phyloP scores from a whole-genome alignment of 139 green algal species.

The Asterochloris erici region DNA sequence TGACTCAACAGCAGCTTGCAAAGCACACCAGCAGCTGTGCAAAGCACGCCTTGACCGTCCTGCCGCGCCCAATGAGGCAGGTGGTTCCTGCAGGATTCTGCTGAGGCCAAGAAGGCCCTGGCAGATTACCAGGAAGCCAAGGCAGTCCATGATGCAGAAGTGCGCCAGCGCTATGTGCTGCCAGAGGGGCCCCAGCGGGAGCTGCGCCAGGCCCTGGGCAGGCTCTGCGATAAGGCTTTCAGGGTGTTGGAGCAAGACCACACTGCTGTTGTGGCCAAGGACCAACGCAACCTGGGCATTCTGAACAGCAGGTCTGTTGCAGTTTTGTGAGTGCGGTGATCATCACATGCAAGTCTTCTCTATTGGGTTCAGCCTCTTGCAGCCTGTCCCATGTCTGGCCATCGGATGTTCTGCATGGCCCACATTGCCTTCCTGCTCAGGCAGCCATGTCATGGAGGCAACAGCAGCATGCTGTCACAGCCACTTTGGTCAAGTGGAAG shows the following conservation, averaged over 20 bases:
- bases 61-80: too few species aligned
- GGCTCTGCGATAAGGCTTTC: slow-evolving; percentile 42
- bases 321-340: background rate
- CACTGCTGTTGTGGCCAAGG: slow-evolving; percentile 42
- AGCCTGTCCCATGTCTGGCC: too few species aligned
- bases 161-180: slow-evolving; percentile 17
- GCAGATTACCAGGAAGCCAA: slow-evolving; percentile 28
- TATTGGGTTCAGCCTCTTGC: too few species aligned
- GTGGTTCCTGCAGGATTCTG: background rate
- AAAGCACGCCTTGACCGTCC: too few species aligned
- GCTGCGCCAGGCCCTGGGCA: slow-evolving; percentile 20
- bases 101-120: slow-evolving; percentile 18
- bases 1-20: too few species aligned
- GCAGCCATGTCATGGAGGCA: too few species aligned
- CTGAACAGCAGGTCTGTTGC: slow-evolving; percentile 32
- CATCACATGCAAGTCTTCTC: background rate
- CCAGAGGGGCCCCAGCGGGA: slow-evolving; percentile 13
- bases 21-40: too few species aligned
- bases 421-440: too few species aligned
- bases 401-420: too few species aligned
- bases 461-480: too few species aligned
- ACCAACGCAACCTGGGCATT: slow-evolving; percentile 47
- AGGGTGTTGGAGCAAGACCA: slow-evolving; percentile 56
- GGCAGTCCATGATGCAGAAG: slow-evolving; percentile 28
- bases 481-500: too few species aligned